Evolutionary conservation across 139 green algal species (phyloP).

Genomic region (Haematococcus lacustris): DNA sequence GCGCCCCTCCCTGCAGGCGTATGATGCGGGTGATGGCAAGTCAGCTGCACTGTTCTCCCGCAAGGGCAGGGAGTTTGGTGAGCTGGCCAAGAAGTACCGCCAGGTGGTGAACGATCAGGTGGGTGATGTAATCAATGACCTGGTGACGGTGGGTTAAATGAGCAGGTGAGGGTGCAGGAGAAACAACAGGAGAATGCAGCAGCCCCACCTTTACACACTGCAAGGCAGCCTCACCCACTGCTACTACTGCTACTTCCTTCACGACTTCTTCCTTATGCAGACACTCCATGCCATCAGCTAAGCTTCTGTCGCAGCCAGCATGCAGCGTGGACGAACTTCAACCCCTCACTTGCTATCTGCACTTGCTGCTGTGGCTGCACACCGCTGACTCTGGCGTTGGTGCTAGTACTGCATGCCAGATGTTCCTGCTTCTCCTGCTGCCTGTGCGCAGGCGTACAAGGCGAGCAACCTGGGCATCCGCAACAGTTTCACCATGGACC

Average conservation of each 20-base stretch:
- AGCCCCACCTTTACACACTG: neutral
- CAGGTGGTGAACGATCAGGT: constrained; percentile 1
- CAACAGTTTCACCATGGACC: constrained; percentile 17
- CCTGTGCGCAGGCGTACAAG: constrained; percentile 15
- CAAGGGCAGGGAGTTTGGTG: constrained; percentile 7
- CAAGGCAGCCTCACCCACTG: too few relatives aligned
- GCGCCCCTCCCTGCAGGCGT: too few relatives aligned
- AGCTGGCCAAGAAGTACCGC: constrained; percentile 10
- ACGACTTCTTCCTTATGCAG: too few relatives aligned
- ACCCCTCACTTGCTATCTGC: too few relatives aligned
- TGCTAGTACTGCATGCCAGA: too few relatives aligned
- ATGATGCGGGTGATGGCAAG: constrained; percentile 9
- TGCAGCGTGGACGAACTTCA: too few relatives aligned
- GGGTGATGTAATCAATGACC: neutral
- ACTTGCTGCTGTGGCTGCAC: too few relatives aligned
- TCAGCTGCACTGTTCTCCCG: constrained; percentile 8
- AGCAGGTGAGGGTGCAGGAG: neutral
- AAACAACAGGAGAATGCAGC: neutral
- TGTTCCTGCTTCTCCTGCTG: too few relatives aligned
- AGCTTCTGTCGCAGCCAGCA: too few relatives aligned
- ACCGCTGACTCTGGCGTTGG: too few relatives aligned
- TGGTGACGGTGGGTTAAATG: neutral
- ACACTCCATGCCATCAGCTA: too few relatives aligned
- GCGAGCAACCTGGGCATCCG: constrained; percentile 10
- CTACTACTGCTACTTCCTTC: too few relatives aligned